Conservation (phyloP, 208 protist genomes). For the Crithidia acanthocephali region DNA sequence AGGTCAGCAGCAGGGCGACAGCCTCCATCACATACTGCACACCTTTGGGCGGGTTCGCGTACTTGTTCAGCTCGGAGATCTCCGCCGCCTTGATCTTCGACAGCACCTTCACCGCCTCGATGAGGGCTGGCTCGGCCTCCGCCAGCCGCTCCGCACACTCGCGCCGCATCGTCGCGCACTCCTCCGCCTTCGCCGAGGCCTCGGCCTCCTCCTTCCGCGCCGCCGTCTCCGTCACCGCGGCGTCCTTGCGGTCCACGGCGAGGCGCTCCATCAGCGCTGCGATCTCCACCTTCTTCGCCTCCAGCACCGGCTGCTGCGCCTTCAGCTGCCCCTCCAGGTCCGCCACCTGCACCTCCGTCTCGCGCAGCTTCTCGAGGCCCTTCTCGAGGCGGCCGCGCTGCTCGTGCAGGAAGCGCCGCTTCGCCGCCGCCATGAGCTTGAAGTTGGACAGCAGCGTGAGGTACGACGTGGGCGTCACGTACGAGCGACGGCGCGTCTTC, state of each 20-base stretch:
- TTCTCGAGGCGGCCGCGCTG: slow-evolving; percentile 92
- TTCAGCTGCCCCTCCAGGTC: slow-evolving; percentile 94
- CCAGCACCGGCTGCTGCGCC: slow-evolving; percentile 95
- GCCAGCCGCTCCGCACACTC: slow-evolving; percentile 93
- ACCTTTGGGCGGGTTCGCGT: slow-evolving; percentile 95
- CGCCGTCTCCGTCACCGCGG: slow-evolving; percentile 85
- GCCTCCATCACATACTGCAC: slow-evolving; percentile 98
- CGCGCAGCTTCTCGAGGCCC: slow-evolving; percentile 95
- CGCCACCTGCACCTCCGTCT: slow-evolving; percentile 94
- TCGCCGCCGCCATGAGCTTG: slow-evolving; percentile 79
- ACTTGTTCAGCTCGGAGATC: slow-evolving; percentile 97
- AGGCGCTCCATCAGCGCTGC: slow-evolving; percentile 94
- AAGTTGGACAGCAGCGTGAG: slow-evolving; percentile 96
- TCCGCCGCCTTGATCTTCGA: slow-evolving; percentile 96
- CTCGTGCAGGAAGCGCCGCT: slow-evolving; percentile 82
- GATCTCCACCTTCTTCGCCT: slow-evolving; percentile 93
- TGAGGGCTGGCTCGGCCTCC: slow-evolving; percentile 96
- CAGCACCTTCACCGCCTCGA: slow-evolving; percentile 93
- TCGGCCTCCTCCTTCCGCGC: slow-evolving; percentile 92
- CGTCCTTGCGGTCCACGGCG: slow-evolving; percentile 90
- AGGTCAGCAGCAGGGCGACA: slow-evolving; percentile 95
- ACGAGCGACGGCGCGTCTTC: slow-evolving; percentile 94
- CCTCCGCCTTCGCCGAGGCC: slow-evolving; percentile 94
- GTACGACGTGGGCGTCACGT: slow-evolving; percentile 98
- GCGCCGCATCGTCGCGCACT: slow-evolving; percentile 94